Base-by-base conservation (phyloP, 2,329 filamentous ascomycete species). In the Cytospora piceae region DNA sequence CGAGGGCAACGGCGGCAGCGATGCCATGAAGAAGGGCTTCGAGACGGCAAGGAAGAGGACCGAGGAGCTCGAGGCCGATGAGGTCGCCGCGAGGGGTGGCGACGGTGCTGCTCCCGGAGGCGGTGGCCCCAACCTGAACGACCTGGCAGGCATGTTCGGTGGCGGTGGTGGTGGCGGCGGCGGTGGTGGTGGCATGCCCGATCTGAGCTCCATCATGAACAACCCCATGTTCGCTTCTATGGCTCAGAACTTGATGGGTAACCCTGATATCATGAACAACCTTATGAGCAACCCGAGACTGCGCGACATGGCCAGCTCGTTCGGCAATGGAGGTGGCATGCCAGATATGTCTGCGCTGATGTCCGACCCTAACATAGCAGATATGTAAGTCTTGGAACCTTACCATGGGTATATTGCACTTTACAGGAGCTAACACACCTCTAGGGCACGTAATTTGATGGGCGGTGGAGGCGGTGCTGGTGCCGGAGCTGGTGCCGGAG, bases 141-240 rank as follows among this genome's bases (percentile, higher is more conserved):
- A 83, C 67, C 81, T 94, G 54, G 90, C 90, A 4, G 84, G 88
- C 73, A 90, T 94, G 89, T 83, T 94, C 70, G 89, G 88, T 51
- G 83, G 83, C 29, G 27, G 27, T 5, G 27, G 27, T 5, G 87
- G 83, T 17, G 83, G 79, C 31, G 87, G 79, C 12, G 89, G 86
- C 6, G 89, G 85, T 24, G 88, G 82, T 9, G 90, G 90, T 60
- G 92, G 92, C 63, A 95, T 97, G 91, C 93, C 94, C 15, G 94
- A 98, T 77, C 82, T 99, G 29, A 80, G 87, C 69, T 87, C 87
- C 69, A 89, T 99, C 77, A 96, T 98, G 93, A 93, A 83, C 83
- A 99, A 98, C 82, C 95, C 95, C 64, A 98, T 98, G 95, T 96
- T 99, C 81, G 88, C 93, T 59, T 91, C 86, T 80, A 97, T 98